phyloP scores from a whole-genome alignment of 768 basidiomycete genomes.

The Hygrocybe punicea region DNA sequence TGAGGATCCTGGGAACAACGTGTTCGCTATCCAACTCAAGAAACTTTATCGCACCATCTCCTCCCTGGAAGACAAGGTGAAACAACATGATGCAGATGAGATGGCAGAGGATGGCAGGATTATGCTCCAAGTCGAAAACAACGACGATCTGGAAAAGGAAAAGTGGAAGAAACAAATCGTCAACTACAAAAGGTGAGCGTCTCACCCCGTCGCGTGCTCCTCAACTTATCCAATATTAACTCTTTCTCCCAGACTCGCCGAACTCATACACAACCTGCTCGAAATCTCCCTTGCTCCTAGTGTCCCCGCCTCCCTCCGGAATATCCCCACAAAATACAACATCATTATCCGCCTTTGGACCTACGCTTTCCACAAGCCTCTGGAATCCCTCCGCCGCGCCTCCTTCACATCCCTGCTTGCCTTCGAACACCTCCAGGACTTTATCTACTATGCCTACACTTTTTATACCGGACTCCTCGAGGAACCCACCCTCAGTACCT shows the following conservation, averaged over 20 bases:
- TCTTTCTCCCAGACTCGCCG: constrained; percentile 64
- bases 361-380: constrained; percentile 82
- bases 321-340: constrained; percentile 92
- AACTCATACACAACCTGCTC: constrained; percentile 85
- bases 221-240: neutral
- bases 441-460: constrained; percentile 91
- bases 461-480: constrained; percentile 91
- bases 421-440: constrained; percentile 89
- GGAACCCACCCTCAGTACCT: constrained; percentile 63
- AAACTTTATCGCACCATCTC: constrained; percentile 80
- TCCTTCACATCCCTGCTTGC: constrained; percentile 68
- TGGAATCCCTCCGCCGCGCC: constrained; percentile 85
- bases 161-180: constrained; percentile 69
- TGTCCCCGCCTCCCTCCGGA: constrained; percentile 83
- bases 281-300: constrained; percentile 80
- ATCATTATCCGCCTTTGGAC: constrained; percentile 94
- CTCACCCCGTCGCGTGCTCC: constrained; percentile 8
- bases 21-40: constrained; percentile 74
- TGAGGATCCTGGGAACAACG: constrained; percentile 56
- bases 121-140: constrained; percentile 41
- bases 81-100: constrained; percentile 56
- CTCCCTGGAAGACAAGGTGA: constrained; percentile 70
- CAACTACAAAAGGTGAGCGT: constrained; percentile 82
- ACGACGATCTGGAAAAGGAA: constrained; percentile 69
- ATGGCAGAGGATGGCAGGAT: constrained; percentile 46